Conservation (phyloP, 176 grass and related monocot genomes). For the Aegilops sharonensis region DNA sequence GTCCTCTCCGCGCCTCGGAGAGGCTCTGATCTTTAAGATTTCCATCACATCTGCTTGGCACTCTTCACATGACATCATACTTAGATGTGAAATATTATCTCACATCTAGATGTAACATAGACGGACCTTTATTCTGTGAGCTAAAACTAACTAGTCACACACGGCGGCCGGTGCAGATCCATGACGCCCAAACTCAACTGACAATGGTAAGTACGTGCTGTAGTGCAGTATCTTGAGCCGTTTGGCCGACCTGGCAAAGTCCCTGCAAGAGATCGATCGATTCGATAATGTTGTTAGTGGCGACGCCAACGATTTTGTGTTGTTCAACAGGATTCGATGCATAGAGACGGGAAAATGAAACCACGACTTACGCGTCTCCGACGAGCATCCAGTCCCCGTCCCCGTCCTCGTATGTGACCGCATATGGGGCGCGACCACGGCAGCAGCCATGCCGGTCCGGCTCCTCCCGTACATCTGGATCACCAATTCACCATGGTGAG, state of each 20-base stretch:
- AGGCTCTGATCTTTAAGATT: too few species aligned
- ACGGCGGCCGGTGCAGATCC: not conserved
- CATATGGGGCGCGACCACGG: not conserved
- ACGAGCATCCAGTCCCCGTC: slow-evolving; percentile 84
- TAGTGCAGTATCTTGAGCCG: slow-evolving; percentile 66
- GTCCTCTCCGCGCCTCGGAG: too few species aligned
- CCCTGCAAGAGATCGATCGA: slow-evolving; percentile 24
- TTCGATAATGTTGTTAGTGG: not conserved
- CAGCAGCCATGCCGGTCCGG: too few species aligned
- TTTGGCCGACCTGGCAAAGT: slow-evolving; percentile 42
- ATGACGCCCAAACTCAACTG: not conserved
- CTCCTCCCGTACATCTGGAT: not conserved
- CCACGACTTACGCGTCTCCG: slow-evolving; percentile 55
- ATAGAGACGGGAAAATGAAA: too few species aligned
- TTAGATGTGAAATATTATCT: too few species aligned
- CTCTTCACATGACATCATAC: too few species aligned
- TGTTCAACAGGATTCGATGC: too few species aligned
- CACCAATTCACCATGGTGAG: not conserved
- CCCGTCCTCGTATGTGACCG: slow-evolving; percentile 61
- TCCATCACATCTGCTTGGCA: too few species aligned
- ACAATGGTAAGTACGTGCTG: not conserved
- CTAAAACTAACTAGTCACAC: not conserved
- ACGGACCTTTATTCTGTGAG: not conserved
- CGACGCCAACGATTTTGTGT: too few species aligned
- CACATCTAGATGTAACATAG: too few species aligned